Evolutionary conservation across 768 basidiomycete genomes (phyloP).

Genomic region (Serpula lacrymans): DNA sequence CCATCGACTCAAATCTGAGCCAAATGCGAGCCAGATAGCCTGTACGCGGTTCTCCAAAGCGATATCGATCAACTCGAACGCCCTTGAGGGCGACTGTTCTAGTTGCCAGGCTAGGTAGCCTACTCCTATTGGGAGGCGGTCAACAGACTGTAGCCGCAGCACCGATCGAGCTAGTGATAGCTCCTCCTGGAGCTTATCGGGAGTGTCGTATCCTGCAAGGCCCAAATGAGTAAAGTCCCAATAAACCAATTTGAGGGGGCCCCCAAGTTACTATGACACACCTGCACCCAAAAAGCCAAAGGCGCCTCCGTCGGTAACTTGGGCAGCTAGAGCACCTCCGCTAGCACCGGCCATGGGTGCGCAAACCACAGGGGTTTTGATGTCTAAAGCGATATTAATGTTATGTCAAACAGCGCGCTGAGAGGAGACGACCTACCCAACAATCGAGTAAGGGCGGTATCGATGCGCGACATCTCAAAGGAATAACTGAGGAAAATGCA

Average conservation of each 20-base stretch:
- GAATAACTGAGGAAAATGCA: too few relatives aligned
- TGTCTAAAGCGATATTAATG: conserved; percentile 32
- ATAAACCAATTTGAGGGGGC: conserved; percentile 1
- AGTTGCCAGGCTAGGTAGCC: conserved; percentile 74
- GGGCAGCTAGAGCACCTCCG: conserved; percentile 58
- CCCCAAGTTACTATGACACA: conserved; percentile 19
- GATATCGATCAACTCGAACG: conserved; percentile 41
- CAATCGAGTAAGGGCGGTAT: conserved; percentile 46
- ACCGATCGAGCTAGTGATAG: conserved; percentile 48
- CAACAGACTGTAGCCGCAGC: conserved; percentile 30
- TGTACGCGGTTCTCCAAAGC: conserved; percentile 54
- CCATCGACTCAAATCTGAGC: conserved; percentile 56
- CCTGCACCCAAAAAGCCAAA: conserved; percentile 75
- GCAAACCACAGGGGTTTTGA: conserved; percentile 56
- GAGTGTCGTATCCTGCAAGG: conserved; percentile 43
- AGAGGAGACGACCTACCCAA: conserved; percentile 37
- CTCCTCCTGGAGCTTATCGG: conserved; percentile 46
- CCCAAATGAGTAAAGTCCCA: conserved; percentile 5
- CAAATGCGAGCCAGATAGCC: conserved; percentile 77
- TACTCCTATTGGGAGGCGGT: conserved; percentile 59
- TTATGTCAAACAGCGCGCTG: conserved; percentile 5
- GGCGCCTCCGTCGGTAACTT: conserved; percentile 65
- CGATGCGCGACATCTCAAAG: conserved; percentile 26
- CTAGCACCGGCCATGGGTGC: conserved; percentile 73
- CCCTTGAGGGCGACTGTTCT: conserved; percentile 42